phyloP scores from a whole-genome alignment of 768 basidiomycete genomes.

The Rhodosporidiobolus odoratus region DNA sequence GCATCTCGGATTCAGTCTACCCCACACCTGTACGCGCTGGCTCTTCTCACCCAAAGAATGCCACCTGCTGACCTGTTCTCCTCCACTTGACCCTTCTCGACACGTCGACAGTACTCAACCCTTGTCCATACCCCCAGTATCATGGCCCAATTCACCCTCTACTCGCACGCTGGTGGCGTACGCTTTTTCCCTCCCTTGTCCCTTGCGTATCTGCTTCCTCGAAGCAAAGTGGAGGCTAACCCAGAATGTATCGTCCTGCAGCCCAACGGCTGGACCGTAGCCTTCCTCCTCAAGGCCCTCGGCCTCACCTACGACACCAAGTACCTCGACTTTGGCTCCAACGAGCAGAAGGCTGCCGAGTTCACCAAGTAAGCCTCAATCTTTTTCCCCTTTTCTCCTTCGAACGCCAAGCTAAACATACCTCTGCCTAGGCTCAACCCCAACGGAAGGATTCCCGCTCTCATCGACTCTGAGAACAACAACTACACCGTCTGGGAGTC shows the following conservation, averaged over 20 bases:
- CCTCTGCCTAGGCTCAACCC: constrained; percentile 28
- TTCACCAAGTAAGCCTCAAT: background rate
- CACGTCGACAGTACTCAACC: too few relatives aligned
- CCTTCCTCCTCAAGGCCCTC: constrained; percentile 29
- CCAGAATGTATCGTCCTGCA: background rate
- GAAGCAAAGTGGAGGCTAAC: background rate
- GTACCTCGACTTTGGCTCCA: constrained; percentile 27
- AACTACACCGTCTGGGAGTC: constrained; percentile 38
- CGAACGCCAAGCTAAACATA: too few relatives aligned
- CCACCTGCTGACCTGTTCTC: too few relatives aligned
- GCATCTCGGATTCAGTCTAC: too few relatives aligned
- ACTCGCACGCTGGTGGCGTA: constrained; percentile 26
- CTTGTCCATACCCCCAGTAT: background rate
- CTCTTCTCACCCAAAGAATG: too few relatives aligned
- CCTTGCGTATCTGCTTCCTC: background rate
- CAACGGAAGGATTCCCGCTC: constrained; percentile 36
- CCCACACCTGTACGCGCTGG: too few relatives aligned
- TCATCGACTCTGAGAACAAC: constrained; percentile 38
- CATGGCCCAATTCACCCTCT: constrained; percentile 31
- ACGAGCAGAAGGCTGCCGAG: constrained; percentile 27
- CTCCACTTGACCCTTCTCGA: too few relatives aligned
- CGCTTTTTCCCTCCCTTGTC: background rate
- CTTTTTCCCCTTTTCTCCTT: background rate
- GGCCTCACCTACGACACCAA: constrained; percentile 33
- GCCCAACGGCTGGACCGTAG: constrained; percentile 31